phyloP scores from a whole-genome alignment of 495 filamentous ascomycete genomes.

The Penicillium roqueforti region DNA sequence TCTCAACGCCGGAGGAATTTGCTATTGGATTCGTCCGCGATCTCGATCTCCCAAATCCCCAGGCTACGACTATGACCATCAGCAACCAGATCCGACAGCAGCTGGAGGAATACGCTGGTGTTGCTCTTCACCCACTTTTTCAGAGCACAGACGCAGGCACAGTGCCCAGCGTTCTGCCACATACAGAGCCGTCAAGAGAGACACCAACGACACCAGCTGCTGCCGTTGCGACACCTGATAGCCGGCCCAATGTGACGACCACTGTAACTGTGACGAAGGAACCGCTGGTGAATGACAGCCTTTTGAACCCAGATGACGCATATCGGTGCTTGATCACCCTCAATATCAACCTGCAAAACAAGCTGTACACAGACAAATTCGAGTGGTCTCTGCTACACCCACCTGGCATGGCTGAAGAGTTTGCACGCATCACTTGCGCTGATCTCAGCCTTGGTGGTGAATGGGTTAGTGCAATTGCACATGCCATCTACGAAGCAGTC shows the following conservation, averaged over 20 bases:
- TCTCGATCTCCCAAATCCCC: constrained; percentile 78
- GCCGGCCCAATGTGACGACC: constrained; percentile 25
- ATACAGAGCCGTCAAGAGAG: constrained; percentile 40
- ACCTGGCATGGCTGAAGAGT: constrained; percentile 83
- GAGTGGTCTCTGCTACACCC: constrained; percentile 97
- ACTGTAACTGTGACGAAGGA: constrained; percentile 39
- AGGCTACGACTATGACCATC: constrained; percentile 66
- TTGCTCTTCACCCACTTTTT: constrained; percentile 89
- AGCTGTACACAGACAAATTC: constrained; percentile 94
- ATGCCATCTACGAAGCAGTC: constrained; percentile 95
- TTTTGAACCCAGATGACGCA: constrained; percentile 80
- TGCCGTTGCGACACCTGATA: constrained; percentile 47
- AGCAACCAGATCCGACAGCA: constrained; percentile 92
- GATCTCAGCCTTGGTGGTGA: constrained; percentile 86
- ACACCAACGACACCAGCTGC: constrained; percentile 51
- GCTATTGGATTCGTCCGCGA: constrained; percentile 87
- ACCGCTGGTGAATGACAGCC: constrained; percentile 46
- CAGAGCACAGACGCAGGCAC: constrained; percentile 52
- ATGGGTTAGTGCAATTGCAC: constrained; percentile 90
- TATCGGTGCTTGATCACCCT: constrained; percentile 88
- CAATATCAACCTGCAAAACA: constrained; percentile 87
- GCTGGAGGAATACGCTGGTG: constrained; percentile 92
- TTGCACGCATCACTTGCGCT: constrained; percentile 86
- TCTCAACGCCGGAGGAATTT: constrained; percentile 94
- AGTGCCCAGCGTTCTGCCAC: constrained; percentile 30